Evolutionary conservation across 1,284 basidiomycete species (phyloP).

Genomic region (Pseudozyma pruni): DNA sequence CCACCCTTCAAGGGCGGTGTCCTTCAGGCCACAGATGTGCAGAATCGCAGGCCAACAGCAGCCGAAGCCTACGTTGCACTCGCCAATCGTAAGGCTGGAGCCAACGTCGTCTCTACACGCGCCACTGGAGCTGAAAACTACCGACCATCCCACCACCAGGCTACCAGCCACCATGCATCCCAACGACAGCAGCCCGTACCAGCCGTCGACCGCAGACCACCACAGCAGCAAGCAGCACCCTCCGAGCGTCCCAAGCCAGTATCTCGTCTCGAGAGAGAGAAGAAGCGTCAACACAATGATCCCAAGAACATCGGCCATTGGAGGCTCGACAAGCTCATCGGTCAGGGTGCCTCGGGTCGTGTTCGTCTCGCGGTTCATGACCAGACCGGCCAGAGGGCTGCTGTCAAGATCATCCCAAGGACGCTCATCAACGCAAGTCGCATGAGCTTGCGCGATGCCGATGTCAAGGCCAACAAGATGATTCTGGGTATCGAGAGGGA

Average conservation of each 20-base stretch:
- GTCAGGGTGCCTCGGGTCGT: constrained; percentile 83
- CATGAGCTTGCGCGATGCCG: constrained; percentile 78
- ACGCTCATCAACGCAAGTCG: constrained; percentile 78
- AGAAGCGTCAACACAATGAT: constrained; percentile 69
- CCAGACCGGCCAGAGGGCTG: constrained; percentile 87
- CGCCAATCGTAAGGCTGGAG: constrained; percentile 40
- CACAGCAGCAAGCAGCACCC: constrained; percentile 17
- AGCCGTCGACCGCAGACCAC: constrained; percentile 35
- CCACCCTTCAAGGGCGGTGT: constrained; percentile 51
- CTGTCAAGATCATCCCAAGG: constrained; percentile 96
- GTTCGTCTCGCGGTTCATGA: constrained; percentile 91
- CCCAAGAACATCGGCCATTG: constrained; percentile 81
- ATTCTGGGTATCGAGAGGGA: constrained; percentile 90
- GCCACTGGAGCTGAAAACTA: constrained; percentile 40
- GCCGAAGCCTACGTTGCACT: constrained; percentile 44
- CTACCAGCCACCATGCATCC: constrained; percentile 38
- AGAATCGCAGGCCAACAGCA: constrained; percentile 41
- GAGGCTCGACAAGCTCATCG: constrained; percentile 92
- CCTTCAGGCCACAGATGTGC: constrained; percentile 38
- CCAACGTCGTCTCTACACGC: constrained; percentile 37
- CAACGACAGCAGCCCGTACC: constrained; percentile 36
- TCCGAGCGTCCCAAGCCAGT: constrained; percentile 46
- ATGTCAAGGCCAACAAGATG: constrained; percentile 81
- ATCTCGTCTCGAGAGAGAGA: constrained; percentile 63
- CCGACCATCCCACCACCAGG: constrained; percentile 25